phyloP scores from a whole-genome alignment of 345 rosid species.

The Heritiera fomes region DNA sequence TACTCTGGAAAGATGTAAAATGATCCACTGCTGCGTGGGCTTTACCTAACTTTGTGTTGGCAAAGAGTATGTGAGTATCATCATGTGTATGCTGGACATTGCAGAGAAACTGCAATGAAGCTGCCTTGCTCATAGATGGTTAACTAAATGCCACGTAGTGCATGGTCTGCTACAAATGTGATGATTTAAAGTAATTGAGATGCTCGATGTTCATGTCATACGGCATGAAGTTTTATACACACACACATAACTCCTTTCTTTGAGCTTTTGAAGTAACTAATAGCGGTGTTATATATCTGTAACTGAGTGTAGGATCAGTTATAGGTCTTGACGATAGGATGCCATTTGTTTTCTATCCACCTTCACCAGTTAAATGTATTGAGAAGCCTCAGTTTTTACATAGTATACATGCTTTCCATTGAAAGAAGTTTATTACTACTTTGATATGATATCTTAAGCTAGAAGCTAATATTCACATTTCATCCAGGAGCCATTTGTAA shows the following conservation, averaged over 20 bases:
- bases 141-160: background rate
- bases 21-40: background rate
- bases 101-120: background rate
- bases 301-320: background rate
- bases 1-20: background rate
- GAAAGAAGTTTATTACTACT: background rate
- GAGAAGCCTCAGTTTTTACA: background rate
- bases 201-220: background rate
- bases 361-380: background rate
- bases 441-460: constrained; percentile 1
- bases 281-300: background rate
- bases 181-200: background rate
- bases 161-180: background rate
- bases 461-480: constrained; percentile 12
- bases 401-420: background rate
- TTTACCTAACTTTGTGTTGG: background rate
- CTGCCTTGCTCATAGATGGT: background rate
- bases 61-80: background rate
- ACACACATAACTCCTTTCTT: background rate
- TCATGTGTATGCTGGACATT: background rate
- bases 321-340: background rate
- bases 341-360: background rate
- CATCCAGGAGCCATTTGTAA: constrained; percentile 79
- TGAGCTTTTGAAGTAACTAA: background rate
- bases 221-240: background rate